Evolutionary conservation across 2,329 filamentous ascomycete species (phyloP), one percentile per base, ranked within the genome.

Genomic region (Nannizzia gypsea): DNA sequence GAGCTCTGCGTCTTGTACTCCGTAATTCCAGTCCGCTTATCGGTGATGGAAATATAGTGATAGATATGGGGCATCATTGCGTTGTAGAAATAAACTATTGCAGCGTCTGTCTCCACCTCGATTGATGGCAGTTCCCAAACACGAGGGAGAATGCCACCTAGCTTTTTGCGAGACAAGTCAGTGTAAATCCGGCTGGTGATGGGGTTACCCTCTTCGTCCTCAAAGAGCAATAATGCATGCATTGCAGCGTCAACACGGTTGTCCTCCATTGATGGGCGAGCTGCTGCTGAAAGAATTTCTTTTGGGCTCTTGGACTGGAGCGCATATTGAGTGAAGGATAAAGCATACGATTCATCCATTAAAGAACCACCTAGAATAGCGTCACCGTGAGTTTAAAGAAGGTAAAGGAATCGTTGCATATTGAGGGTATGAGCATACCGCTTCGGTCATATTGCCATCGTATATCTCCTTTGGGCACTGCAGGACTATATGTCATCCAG

Each of bases 341-440:
- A 62, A 0, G 69, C 68, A 61, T 76, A 73, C 0, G 72, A 69
- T 62, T 74, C 67, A 57, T 76, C 74, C 72, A 76, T 73, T 42
- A 69, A 62, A 1, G 69, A 69, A 34, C 74, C 74, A 6, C 74
- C 72, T 59, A 55, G 54, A 54, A 34, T 5, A 20, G 62, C 60
- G 22, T 22, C 40, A 57, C 22, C 20, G 34, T 17, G 2, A 36
- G 31, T 11, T 11, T 11, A 38, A 59, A 61, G 11, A 34, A 31
- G 20, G 40, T 36, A 1, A n/a, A 54, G n/a, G 6, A 34, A 54
- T 20, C 9, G 6, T 20, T n/a, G 22, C 5, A 15, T 15, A 26
- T 2, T 31, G 17, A 56, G 26, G 11, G 28, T 56, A 13, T 60
- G 31, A 3, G 36, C 57, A 36, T 62, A 66, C 67, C 67, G 9